Conservation (phyloP, 805 yeast genomes). For the Nakazawaea ishiwadae region DNA sequence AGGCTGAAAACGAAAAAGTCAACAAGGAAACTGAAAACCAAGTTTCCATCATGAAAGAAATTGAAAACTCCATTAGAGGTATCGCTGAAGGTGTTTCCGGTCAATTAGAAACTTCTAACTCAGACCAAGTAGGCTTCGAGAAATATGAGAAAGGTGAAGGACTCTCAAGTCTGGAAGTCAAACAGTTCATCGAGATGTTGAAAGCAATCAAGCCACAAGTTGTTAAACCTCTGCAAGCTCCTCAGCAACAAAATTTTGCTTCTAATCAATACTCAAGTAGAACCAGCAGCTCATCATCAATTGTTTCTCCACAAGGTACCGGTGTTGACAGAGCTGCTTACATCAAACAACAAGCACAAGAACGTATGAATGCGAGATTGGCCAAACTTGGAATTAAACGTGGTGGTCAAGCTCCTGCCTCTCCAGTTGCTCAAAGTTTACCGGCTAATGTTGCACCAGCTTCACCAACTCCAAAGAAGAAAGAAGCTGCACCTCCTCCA, state of each 20-base stretch:
- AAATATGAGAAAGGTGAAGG: constrained; percentile 85
- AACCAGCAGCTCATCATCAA: not conserved
- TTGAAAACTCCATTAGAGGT: constrained; percentile 65
- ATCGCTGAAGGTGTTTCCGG: constrained; percentile 37
- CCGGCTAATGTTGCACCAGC: constrained; percentile 9
- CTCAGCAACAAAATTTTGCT: constrained; percentile 6
- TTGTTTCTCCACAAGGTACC: constrained; percentile 5
- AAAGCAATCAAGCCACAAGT: constrained; percentile 26
- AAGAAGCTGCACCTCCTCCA: constrained; percentile 16
- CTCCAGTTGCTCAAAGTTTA: constrained; percentile 12
- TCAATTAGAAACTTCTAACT: constrained; percentile 24
- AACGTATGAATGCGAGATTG: constrained; percentile 79
- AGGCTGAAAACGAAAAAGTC: constrained; percentile 47
- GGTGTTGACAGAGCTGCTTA: constrained; percentile 68
- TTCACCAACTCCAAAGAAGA: not conserved
- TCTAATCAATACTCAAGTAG: constrained; percentile 12
- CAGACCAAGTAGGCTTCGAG: constrained; percentile 45
- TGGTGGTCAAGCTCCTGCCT: constrained; percentile 18
- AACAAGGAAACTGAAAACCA: constrained; percentile 51
- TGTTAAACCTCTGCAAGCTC: constrained; percentile 4
- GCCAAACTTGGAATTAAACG: constrained; percentile 72
- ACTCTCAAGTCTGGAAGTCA: constrained; percentile 58
- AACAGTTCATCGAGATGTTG: constrained; percentile 55
- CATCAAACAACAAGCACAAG: constrained; percentile 76
- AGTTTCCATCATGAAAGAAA: constrained; percentile 60